phyloP scores from a whole-genome alignment of 441 rosid species.

The Bocquillonia castaneifolia region DNA sequence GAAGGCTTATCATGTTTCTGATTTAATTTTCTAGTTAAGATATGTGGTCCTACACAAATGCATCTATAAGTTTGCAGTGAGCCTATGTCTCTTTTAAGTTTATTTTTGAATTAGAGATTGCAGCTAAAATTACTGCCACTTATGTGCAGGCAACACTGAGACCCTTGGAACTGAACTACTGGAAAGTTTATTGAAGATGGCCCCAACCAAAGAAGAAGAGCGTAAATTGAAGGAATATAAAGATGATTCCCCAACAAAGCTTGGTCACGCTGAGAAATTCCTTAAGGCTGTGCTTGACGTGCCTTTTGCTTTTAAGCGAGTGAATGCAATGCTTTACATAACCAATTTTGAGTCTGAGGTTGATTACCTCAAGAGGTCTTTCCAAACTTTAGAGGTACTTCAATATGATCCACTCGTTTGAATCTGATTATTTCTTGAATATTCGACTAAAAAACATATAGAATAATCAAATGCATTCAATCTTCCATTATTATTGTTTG shows the following conservation, averaged over 20 bases:
- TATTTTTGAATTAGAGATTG: neutral
- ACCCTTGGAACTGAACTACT: conserved; percentile 87
- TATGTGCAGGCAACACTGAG: conserved; percentile 67
- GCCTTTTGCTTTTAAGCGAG: conserved; percentile 69
- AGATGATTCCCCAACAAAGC: conserved; percentile 69
- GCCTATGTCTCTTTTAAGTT: neutral
- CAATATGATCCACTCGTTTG: neutral
- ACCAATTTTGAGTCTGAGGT: conserved; percentile 67
- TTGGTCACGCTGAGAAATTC: conserved; percentile 74
- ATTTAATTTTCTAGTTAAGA: neutral
- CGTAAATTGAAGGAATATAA: conserved; percentile 60
- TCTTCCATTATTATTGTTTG: conserved; percentile 9
- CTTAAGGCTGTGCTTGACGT: conserved; percentile 71
- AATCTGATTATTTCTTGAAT: neutral
- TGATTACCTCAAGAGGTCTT: conserved; percentile 55
- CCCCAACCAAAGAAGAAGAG: conserved; percentile 85
- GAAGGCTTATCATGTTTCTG: neutral
- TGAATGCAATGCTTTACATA: conserved; percentile 67
- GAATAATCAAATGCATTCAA: neutral
- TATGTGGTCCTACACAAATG: neutral
- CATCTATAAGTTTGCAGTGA: neutral
- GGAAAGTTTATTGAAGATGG: conserved; percentile 82
- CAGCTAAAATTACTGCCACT: neutral
- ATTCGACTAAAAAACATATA: neutral
- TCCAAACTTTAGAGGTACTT: conserved; percentile 66